Base-by-base conservation (phyloP, 176 grass and related monocot genomes). In the Juncus effusus region DNA sequence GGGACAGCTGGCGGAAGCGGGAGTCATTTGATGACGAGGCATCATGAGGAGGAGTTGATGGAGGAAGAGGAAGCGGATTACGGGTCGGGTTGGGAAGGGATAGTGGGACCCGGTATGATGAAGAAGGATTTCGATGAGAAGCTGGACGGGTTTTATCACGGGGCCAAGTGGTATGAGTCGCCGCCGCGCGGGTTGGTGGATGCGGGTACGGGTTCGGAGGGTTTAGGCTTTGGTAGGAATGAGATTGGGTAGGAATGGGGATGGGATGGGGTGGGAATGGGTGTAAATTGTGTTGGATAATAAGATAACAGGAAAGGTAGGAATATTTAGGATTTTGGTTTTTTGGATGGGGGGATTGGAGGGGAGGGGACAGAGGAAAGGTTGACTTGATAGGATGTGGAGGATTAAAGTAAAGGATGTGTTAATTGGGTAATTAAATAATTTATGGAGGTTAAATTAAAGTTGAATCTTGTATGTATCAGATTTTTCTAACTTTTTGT, bases 141-240 rank as follows among this genome's bases (percentile, higher is more conserved):
- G 58, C 80, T 99, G 62, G 74, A 86, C 59, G 85, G 85, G 72
- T 99, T 99, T 74, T 99, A 99, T 81, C 56, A 86, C 37, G 80
- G 61, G 40, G 4, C 87, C 49, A 99, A 99, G 75, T 99, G 95
- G 95, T 99, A 94, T 78, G 95, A 99, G 74, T 89, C 95, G 16
- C 88, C 88, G 1, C 81, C 83, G 67, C 51, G 42, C 42, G 67
- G 76, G 76, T 94, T 99, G 82, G 93, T 99, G 82, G 93, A 96
- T 80, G 82, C 89, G 28, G 58, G 73, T 78, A 63, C 67, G 62
- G 86, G 86, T 71, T 70, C 69, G 16, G 77, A 57, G 57, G 80
- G 90, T 90, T 63, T 66, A 40, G 73, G 69, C 63, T 99, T 87
- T 80, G 86, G 89, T 69, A 83, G 86, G 84, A 84, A 81, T 55